These are phyloP conservation scores for Pythium graminicola DNA, from an alignment of 352 stramenopile species.

Conservation along the genomic window DNA sequence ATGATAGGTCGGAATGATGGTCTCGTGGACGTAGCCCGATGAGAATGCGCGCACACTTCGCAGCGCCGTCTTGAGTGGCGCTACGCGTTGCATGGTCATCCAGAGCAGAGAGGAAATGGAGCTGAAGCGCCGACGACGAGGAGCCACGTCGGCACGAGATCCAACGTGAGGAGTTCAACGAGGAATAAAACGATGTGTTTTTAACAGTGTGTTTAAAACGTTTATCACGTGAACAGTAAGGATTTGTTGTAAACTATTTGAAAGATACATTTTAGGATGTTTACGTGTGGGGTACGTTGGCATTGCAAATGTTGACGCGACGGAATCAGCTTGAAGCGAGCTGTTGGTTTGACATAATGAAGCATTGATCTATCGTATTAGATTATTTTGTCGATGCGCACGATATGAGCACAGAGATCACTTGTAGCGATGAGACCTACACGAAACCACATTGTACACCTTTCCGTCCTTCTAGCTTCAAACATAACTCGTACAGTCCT, in stretches of 20 bases:
- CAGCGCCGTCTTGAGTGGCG: conserved; percentile 12
- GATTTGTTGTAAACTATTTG: too few relatives aligned
- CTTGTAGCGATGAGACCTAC: too few relatives aligned
- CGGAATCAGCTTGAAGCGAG: neutral
- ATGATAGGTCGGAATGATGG: conserved; percentile 82
- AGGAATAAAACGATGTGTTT: conserved; percentile 5
- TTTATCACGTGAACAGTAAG: neutral
- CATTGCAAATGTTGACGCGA: conserved; percentile 4
- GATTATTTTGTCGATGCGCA: too few relatives aligned
- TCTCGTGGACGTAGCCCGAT: conserved; percentile 76
- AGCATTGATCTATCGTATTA: too few relatives aligned
- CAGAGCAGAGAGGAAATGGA: neutral
- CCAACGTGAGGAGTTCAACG: conserved; percentile 29
- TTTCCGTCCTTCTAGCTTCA: too few relatives aligned
- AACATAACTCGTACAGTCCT: too few relatives aligned
- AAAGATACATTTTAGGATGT: too few relatives aligned
- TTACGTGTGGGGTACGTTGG: conserved; percentile 2
- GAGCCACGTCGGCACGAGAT: conserved; percentile 30
- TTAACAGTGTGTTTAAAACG: neutral
- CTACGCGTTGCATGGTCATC: conserved; percentile 25
- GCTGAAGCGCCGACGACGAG: conserved; percentile 6
- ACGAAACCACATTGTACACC: too few relatives aligned
- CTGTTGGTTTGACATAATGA: too few relatives aligned
- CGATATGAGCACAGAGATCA: too few relatives aligned
- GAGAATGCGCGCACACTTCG: conserved; percentile 19